A percentile compares a stretch with the other conserved stretches of the same genome.
Evolutionary conservation across 306 rosid genomes (phyloP).

Genomic region (Rosa chinensis): DNA sequence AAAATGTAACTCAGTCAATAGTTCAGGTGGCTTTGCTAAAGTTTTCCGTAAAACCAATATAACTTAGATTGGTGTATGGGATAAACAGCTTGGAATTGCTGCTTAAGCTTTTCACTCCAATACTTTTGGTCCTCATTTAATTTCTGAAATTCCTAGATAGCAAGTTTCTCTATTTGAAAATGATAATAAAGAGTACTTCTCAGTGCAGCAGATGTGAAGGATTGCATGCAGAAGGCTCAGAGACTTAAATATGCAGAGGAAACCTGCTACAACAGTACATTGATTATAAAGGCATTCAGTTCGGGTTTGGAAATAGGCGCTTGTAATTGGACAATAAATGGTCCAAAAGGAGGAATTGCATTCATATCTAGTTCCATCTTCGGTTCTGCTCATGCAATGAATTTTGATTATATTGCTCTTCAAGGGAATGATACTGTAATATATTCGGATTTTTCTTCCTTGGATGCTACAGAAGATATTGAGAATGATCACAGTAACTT

Average conservation of each 20-base stretch:
- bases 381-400: conserved; percentile 68
- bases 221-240: conserved; percentile 60
- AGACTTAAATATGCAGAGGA: conserved; percentile 74
- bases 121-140: background rate
- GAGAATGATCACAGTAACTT: conserved; percentile 38
- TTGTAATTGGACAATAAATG: conserved; percentile 78
- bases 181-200: conserved; percentile 42
- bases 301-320: conserved; percentile 85
- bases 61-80: background rate
- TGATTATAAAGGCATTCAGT: conserved; percentile 77
- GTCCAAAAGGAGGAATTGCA: conserved; percentile 68
- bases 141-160: background rate
- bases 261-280: conserved; percentile 71
- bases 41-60: background rate
- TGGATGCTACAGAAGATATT: conserved; percentile 35
- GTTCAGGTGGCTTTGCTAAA: background rate
- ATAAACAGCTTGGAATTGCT: background rate
- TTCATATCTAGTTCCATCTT: conserved; percentile 78
- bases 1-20: background rate
- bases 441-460: conserved; percentile 79
- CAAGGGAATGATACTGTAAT: conserved; percentile 44
- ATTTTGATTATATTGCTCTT: conserved; percentile 63
- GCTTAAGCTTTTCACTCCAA: background rate
- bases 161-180: conserved; percentile 26
- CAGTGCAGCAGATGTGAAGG: conserved; percentile 90